Evolutionary conservation across 2,329 filamentous ascomycete genomes (phyloP).

Genomic region (Myotisia sp.): DNA sequence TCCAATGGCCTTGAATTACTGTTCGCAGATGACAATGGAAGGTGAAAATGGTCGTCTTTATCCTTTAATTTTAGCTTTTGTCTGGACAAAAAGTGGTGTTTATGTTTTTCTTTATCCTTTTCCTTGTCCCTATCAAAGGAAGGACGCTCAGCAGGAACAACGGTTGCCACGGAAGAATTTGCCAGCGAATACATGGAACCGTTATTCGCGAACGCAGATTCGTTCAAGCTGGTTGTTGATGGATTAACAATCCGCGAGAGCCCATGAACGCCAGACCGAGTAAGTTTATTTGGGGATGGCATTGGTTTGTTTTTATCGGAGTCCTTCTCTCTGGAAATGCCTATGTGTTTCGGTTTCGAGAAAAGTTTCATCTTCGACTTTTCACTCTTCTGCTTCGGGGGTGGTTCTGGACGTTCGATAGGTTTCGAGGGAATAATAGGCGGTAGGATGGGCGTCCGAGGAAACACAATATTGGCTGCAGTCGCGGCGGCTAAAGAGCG

Average conservation of each 20-base stretch:
- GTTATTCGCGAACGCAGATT: constrained; percentile 38
- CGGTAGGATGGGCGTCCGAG: constrained; percentile 27
- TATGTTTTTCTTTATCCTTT: constrained; percentile 34
- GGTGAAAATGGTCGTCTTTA: constrained; percentile 41
- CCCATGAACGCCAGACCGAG: constrained; percentile 36
- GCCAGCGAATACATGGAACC: constrained; percentile 47
- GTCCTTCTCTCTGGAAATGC: constrained; percentile 44
- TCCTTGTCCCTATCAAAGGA: constrained; percentile 24
- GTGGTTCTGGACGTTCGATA: constrained; percentile 11
- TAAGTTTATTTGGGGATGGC: constrained; percentile 46
- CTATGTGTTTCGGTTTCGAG: constrained; percentile 52
- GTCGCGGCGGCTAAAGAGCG: constrained; percentile 43
- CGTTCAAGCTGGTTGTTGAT: constrained; percentile 46
- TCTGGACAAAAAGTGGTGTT: constrained; percentile 51
- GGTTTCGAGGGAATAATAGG: background rate
- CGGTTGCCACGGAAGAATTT: constrained; percentile 48
- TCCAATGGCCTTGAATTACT: constrained; percentile 52
- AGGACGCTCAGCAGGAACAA: constrained; percentile 37
- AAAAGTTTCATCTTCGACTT: constrained; percentile 57
- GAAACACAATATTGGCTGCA: constrained; percentile 49
- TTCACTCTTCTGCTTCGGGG: constrained; percentile 39
- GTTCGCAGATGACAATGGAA: constrained; percentile 49
- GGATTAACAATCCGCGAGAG: constrained; percentile 43
- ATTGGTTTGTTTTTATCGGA: constrained; percentile 37
- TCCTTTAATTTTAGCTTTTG: constrained; percentile 52